Base-by-base conservation (phyloP, 2,329 filamentous ascomycete genomes). In the Ophiostoma himal-ulmi region DNA sequence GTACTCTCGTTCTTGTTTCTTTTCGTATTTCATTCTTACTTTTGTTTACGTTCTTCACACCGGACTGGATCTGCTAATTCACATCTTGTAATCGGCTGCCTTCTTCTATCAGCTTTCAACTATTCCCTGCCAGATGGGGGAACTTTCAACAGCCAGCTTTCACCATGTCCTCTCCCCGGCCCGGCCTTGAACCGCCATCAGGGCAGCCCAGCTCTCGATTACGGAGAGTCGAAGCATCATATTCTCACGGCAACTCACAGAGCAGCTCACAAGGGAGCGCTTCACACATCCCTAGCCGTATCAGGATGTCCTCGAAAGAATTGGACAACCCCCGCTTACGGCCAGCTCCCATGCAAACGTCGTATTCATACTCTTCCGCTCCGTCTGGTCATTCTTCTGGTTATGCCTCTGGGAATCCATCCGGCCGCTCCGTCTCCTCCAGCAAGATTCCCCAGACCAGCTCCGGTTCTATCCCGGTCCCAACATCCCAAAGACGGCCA, bases 371-470 rank as follows among this genome's bases (percentile, higher is more conserved):
- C 14, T 65, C 62, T 5, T 65, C 62, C n/a, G n/a, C 8, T 10
- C 62, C 57, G 13, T 62, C 30, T 54, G 52, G 14, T 3, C n/a
- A 22, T 54, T 20, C 52, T 48, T 48, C 44, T 48, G 14, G 11
- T 13, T 3, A n/a, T 30, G 8, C 57, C n/a, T 64, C 30, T 20
- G 26, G 54, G 2, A 13, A 30, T 14, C 26, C 57, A 62, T 36
- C 60, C 14, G 20, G 67, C n/a, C 68, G 65, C 4, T 52, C 66
- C 10, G 34, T 17, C 11, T 48, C 69, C 20, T 22, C 67, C 20
- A 70, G 64, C 74, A 79, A 77, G 68, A 78, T 81, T 73, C 79
- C 81, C 11, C 80, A 81, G 69, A 78, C 80, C n/a, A 36, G 14
- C 54, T 7, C 68, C 14, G 41, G 62, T 37, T 13, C 41, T 17